Base-by-base conservation (phyloP, 2,329 filamentous ascomycete species). In the Neonectria punicea region DNA sequence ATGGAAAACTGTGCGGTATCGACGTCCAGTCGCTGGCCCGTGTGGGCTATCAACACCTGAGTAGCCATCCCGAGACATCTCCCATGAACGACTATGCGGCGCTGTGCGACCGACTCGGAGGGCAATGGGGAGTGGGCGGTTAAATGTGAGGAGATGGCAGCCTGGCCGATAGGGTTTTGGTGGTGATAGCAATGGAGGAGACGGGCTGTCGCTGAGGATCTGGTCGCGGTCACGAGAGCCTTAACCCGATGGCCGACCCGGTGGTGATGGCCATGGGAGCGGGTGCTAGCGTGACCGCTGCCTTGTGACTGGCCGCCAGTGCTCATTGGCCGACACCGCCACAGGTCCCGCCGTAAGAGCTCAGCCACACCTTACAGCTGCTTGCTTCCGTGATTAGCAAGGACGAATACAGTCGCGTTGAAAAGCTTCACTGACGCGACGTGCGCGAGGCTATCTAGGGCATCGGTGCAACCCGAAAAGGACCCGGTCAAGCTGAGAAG, bases 21-120 rank as follows among this genome's bases (percentile, higher is more conserved):
- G 79, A 92, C 87, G 79, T 90, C 86, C 78, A 97, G 87, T 82
- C 91, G 91, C 85, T 93, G 91, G 85, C 95, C 95, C 81, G 92
- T 94, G 83, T 97, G 94, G 86, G 93, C 94, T 78, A 97, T 91
- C 85, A 93, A 93, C 81, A 97, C 90, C 83, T 93, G 90, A 79
- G 95, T 89, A 84, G 93, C 92, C 93, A 97, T 97, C 82, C 85
- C 87, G 82, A 83, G 82, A 82, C 84, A 86, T 86, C 76, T 81
- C 81, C 78, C 75, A 73, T 74, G 65, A 63, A 73, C 72, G 70
- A 68, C 54, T 60, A 70, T 70, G 70, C 74, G 70, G 75, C 70
- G 69, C 71, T 69, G 67, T 58, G 73, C 68, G 69, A 71, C 73
- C 63, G 68, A 56, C 63, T 50, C 50, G 55, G 49, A 60, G 53